Percentiles rank a stretch among this genome's conserved stretches.
These are phyloP conservation scores for Logfia minima DNA, from an alignment of 129 eudicot genomes.

Conservation along the genomic window DNA sequence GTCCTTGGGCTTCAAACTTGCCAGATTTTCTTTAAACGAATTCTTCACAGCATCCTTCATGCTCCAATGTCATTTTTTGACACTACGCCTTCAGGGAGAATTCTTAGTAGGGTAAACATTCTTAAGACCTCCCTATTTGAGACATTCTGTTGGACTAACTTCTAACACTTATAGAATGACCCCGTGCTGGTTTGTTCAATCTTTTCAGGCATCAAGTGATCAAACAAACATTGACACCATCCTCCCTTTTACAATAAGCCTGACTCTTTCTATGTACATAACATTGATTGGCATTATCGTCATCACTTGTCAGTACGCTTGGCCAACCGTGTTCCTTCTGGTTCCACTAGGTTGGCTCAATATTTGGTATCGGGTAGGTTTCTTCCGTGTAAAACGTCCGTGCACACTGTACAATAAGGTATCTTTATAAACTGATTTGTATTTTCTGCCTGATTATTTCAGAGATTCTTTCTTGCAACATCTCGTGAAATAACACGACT, in stretches of 20 bases:
- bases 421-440: background rate
- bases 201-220: conserved; percentile 80
- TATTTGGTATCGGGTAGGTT: conserved; percentile 78
- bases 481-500: conserved; percentile 86
- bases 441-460: conserved; percentile 14
- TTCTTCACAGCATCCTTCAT: conserved; percentile 65
- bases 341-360: conserved; percentile 89
- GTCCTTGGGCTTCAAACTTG: conserved; percentile 65
- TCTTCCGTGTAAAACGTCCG: background rate
- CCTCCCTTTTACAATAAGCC: conserved; percentile 51
- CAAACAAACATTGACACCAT: conserved; percentile 73
- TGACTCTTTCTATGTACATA: conserved; percentile 50
- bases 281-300: conserved; percentile 60
- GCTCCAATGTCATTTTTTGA: conserved; percentile 97
- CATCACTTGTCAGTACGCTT: conserved; percentile 82
- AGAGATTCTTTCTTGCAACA: conserved; percentile 73
- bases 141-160: background rate
- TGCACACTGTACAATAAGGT: background rate
- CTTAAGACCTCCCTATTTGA: conserved; percentile 4
- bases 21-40: conserved; percentile 57
- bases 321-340: conserved; percentile 76
- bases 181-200: background rate
- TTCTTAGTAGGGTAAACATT: conserved; percentile 65
- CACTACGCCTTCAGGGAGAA: conserved; percentile 89
- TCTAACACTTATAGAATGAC: background rate